Conservation (phyloP, 1,284 basidiomycete genomes). For the Caloboletus firmus region DNA sequence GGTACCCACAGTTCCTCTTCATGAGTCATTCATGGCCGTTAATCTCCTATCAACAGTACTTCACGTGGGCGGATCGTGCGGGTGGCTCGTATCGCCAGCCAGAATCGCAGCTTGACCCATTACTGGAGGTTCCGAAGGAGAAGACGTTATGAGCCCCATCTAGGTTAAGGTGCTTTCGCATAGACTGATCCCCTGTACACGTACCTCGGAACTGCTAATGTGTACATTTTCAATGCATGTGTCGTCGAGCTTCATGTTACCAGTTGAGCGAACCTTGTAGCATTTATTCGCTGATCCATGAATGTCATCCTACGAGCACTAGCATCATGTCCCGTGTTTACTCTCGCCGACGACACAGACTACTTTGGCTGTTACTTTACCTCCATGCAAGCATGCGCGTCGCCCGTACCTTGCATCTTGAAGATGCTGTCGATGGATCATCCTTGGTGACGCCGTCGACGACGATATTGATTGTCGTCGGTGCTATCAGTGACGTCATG, state of each 20-base stretch:
- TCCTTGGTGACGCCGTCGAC: slow-evolving; percentile 23
- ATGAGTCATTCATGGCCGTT: not conserved
- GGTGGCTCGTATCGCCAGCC: slow-evolving; percentile 90
- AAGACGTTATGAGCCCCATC: slow-evolving; percentile 22
- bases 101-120: slow-evolving; percentile 78
- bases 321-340: not conserved
- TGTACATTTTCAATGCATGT: slow-evolving; percentile 2
- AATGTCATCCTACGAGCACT: not conserved
- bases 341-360: slow-evolving; percentile 23
- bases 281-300: not conserved
- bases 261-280: not conserved
- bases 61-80: slow-evolving; percentile 90
- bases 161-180: not conserved
- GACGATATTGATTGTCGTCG: slow-evolving; percentile 18
- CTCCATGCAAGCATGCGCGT: slow-evolving; percentile 27
- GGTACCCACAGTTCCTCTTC: slow-evolving; percentile 24
- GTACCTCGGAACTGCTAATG: slow-evolving; percentile 20
- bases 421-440: slow-evolving; percentile 25
- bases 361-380: slow-evolving; percentile 27
- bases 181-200: slow-evolving; percentile 18
- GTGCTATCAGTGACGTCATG: slow-evolving; percentile 4
- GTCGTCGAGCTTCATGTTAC: not conserved
- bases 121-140: slow-evolving; percentile 64
- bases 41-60: slow-evolving; percentile 61
- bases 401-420: slow-evolving; percentile 18